Evolutionary conservation across 371 early-diverging fungal genomes (phyloP), one percentile per base, ranked within the genome.

Genomic region (Mucor circinelloides): DNA sequence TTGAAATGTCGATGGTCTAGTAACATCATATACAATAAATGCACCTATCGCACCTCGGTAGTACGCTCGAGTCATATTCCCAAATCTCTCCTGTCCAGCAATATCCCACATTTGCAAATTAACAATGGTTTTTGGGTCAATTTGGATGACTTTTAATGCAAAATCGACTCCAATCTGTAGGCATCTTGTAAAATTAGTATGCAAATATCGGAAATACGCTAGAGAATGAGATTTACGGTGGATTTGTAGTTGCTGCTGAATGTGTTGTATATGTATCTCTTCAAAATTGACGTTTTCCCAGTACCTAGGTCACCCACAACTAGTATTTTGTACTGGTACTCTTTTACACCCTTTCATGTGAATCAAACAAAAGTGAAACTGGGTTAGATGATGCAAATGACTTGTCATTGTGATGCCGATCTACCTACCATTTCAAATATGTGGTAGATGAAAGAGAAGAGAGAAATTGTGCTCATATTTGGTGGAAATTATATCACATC

Each of bases 221-320:
- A 8, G 0, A 8, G 1, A 25, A 8, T 52, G 10, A 15, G 10
- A 8, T 9, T 25, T 52, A 52, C 52, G 65, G 99, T 99, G 4
- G 99, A 95, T 78, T 96, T 97, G 66, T 95, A 94, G 69, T 94
- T 95, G 63, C 93, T 76, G 74, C 90, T 91, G 84, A 97, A 98
- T 74, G 90, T 86, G 71, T 97, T 95, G 71, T 98, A 98, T 12
- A 94, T 93, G 75, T 96, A 99, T 68, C 97, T 88, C 54, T 93
- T 81, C 56, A 99, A 84, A 31, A 99, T 77, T 28, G 93, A 94
- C 23, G 97, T 95, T 80, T 99, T 99, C 50, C 99, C 99, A 15
- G 97, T 96, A 54, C 96, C 97, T 46, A 94, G 92, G 81, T 98
- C 97, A 52, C 99, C 99, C 70, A 99, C 95, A 36, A 99, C 85